Conservation (phyloP, 1,139 yeast species). For the Taphrina pruni region DNA sequence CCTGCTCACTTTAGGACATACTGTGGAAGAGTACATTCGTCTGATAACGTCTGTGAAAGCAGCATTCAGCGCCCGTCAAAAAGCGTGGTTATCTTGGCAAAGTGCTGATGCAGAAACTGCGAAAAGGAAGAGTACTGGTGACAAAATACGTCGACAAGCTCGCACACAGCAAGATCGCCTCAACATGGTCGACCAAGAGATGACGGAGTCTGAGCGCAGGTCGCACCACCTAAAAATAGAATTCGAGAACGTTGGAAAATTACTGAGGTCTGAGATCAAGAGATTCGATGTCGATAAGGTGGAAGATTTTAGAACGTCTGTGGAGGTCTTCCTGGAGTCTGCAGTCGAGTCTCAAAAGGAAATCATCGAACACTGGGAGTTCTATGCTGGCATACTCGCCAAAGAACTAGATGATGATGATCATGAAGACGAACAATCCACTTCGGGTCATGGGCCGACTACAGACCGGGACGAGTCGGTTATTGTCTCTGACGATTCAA, state of each 20-base stretch:
- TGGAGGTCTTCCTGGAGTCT: slow-evolving; percentile 88
- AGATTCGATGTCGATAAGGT: slow-evolving; percentile 76
- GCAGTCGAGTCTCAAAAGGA: slow-evolving; percentile 91
- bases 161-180: slow-evolving; percentile 70
- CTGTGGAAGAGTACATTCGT: slow-evolving; percentile 85
- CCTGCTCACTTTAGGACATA: slow-evolving; percentile 80
- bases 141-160: slow-evolving; percentile 63
- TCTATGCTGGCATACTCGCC: slow-evolving; percentile 23
- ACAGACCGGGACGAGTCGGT: not conserved
- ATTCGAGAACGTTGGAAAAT: slow-evolving; percentile 66
- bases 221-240: slow-evolving; percentile 62
- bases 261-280: slow-evolving; percentile 71
- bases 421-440: slow-evolving; percentile 41
- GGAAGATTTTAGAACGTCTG: slow-evolving; percentile 84
- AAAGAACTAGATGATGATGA: slow-evolving; percentile 43
- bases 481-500: not conserved
- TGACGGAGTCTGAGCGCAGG: slow-evolving; percentile 64
- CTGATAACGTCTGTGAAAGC: slow-evolving; percentile 76
- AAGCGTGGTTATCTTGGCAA: slow-evolving; percentile 67
- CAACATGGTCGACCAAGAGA: slow-evolving; percentile 62
- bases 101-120: slow-evolving; percentile 59
- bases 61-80: slow-evolving; percentile 76
- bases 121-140: slow-evolving; percentile 59
- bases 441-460: not conserved
- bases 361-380: slow-evolving; percentile 48